Evolutionary conservation across 139 green algal genomes (phyloP).

Genomic region (Helicosporidium sp.): DNA sequence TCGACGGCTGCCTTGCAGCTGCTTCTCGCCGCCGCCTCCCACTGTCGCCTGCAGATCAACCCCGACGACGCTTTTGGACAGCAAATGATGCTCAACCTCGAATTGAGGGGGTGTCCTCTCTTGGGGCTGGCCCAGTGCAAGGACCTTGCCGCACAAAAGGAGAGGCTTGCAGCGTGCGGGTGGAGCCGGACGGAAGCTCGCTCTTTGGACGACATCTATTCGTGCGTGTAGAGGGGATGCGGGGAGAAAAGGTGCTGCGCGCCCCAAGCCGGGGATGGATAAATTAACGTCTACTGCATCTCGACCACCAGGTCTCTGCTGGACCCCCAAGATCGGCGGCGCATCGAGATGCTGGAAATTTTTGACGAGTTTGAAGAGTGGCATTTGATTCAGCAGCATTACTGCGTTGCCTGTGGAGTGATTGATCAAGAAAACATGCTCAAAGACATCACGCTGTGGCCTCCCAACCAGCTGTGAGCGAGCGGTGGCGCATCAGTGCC

Average conservation of each 20-base stretch:
- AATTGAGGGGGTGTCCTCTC: constrained; percentile 59
- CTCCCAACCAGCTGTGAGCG: no score
- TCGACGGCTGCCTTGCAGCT: no score
- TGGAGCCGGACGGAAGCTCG: background rate
- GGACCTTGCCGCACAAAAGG: no score
- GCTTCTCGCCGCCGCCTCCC: no score
- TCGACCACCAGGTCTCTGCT: no score
- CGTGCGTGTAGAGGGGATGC: background rate
- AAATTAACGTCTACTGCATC: no score
- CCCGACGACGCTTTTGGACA: constrained; percentile 68
- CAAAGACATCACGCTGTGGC: no score
- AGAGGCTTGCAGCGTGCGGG: background rate
- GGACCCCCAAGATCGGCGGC: constrained; percentile 25
- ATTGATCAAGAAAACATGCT: no score
- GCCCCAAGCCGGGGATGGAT: no score
- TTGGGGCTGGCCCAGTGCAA: constrained; percentile 47
- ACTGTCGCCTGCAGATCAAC: constrained; percentile 37
- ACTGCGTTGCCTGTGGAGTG: constrained; percentile 60
- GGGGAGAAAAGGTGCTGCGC: background rate
- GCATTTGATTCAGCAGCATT: constrained; percentile 83
- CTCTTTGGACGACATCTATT: constrained; percentile 59
- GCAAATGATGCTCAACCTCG: constrained; percentile 71
- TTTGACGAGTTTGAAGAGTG: constrained; percentile 95
- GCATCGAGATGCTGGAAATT: constrained; percentile 29
- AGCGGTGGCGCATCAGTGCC: no score